These are phyloP conservation scores for Vigna nakashimae DNA, from an alignment of 306 rosid genomes.

Conservation along the genomic window DNA sequence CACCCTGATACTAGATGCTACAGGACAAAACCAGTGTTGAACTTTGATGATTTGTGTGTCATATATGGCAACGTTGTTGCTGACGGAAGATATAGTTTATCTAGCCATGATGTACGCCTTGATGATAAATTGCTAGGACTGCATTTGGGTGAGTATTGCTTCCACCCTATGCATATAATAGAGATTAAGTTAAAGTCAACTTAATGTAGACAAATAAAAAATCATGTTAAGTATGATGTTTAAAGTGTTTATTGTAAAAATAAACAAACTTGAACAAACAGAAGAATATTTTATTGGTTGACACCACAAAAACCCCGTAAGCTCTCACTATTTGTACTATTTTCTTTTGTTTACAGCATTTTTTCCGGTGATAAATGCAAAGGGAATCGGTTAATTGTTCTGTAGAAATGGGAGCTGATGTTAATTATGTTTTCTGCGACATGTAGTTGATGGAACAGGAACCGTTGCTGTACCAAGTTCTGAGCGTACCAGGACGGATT, in stretches of 20 bases:
- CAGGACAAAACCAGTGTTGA: conserved; percentile 63
- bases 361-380: not conserved
- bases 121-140: conserved; percentile 63
- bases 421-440: conserved; percentile 16
- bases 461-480: conserved; percentile 50
- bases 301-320: not conserved
- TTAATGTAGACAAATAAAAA: not conserved
- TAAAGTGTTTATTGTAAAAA: not conserved
- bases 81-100: conserved; percentile 87
- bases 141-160: conserved; percentile 51
- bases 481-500: conserved; percentile 66
- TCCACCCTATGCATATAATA: not conserved
- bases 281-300: not conserved
- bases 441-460: conserved; percentile 61
- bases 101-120: conserved; percentile 73
- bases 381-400: conserved; percentile 13
- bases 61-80: conserved; percentile 69
- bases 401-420: conserved; percentile 18
- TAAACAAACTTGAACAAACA: not conserved
- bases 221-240: not conserved
- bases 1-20: conserved; percentile 72
- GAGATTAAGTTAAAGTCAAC: not conserved
- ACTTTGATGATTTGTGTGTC: conserved; percentile 71
- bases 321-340: not conserved
- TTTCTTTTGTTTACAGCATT: not conserved